phyloP scores from a whole-genome alignment of 306 rosid species.

The Castanea mollissima region DNA sequence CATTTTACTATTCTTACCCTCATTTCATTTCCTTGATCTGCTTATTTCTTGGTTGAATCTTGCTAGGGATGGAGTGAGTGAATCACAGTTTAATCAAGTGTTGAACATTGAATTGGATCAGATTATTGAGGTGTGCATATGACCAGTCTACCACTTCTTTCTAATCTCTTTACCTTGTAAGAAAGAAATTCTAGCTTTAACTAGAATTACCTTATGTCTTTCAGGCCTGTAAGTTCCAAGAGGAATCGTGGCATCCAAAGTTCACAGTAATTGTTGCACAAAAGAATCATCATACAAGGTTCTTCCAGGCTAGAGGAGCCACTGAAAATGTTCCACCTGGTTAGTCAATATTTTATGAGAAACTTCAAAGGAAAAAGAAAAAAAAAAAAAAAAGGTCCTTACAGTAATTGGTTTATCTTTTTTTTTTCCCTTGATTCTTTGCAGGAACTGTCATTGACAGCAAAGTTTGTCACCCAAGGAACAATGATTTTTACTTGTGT shows the following conservation, averaged over 20 bases:
- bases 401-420: neutral
- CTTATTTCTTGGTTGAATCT: neutral
- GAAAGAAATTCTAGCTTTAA: neutral
- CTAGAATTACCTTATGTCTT: neutral
- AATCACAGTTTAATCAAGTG: slow-evolving; percentile 41
- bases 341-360: neutral
- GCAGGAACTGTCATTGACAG: slow-evolving; percentile 43
- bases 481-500: slow-evolving; percentile 43
- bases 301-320: slow-evolving; percentile 20
- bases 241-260: slow-evolving; percentile 34
- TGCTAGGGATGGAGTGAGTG: slow-evolving; percentile 48
- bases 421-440: neutral
- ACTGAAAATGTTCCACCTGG: slow-evolving; percentile 36
- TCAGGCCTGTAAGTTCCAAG: slow-evolving; percentile 35
- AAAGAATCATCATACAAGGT: slow-evolving; percentile 43
- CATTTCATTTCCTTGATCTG: neutral
- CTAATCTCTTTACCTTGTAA: neutral
- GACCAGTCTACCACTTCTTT: neutral
- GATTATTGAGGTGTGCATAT: slow-evolving; percentile 31
- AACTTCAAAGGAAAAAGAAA: neutral
- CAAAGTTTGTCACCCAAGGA: slow-evolving; percentile 25
- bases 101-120: slow-evolving; percentile 32
- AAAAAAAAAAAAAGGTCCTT: neutral
- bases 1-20: neutral
- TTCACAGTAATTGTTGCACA: slow-evolving; percentile 40